Conservation (phyloP, 73 alveolate species). For the Blepharisma japonicum region DNA sequence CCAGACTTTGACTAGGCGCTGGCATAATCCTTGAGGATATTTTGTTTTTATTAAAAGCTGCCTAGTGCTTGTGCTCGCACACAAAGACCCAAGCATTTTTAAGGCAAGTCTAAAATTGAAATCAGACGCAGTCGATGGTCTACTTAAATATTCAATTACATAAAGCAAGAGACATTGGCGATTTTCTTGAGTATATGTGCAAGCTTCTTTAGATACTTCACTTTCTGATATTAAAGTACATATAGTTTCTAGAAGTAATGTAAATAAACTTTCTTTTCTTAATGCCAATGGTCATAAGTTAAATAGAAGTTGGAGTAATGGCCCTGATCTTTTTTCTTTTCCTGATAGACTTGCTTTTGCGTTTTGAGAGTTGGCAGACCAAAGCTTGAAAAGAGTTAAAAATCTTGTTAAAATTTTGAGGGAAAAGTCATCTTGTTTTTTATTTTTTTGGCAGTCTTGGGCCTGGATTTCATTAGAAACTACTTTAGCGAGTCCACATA, state of each 20-base stretch:
- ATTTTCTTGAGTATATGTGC: neutral
- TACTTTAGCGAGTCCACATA: neutral
- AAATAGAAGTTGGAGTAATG: neutral
- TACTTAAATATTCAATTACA: neutral
- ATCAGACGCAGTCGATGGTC: neutral
- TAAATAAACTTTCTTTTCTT: neutral
- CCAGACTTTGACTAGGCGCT: conserved; percentile 17
- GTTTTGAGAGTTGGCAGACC: conserved; percentile 4
- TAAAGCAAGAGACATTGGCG: neutral
- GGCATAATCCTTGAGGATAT: conserved; percentile 10
- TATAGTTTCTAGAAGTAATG: neutral
- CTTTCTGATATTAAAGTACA: conserved; percentile 10
- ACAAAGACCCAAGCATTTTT: conserved; percentile 11
- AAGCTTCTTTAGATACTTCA: conserved; percentile 6
- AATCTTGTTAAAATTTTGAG: neutral
- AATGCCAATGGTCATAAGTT: neutral
- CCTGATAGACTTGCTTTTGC: neutral
- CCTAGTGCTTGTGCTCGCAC: neutral
- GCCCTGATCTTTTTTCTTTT: neutral
- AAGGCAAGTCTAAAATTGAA: neutral
- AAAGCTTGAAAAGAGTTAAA: neutral
- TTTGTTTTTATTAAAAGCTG: conserved; percentile 9
- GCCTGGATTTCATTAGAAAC: neutral
- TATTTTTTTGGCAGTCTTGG: neutral
- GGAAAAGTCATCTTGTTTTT: neutral